phyloP scores from a whole-genome alignment of 2,329 filamentous ascomycete species.

The Pyrenophora seminiperda region DNA sequence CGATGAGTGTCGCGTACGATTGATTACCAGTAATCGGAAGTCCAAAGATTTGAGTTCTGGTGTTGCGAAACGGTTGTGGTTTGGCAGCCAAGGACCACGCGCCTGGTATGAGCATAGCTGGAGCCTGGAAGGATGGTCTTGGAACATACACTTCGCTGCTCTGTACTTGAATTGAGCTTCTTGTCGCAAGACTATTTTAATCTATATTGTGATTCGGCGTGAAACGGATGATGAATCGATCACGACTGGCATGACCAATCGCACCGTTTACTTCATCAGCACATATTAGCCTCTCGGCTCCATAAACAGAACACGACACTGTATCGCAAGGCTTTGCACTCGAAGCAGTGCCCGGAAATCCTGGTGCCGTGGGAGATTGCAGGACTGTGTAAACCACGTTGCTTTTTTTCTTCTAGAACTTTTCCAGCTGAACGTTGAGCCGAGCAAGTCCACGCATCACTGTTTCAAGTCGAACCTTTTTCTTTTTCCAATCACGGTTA shows the following conservation, averaged over 20 bases:
- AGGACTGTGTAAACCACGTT: conserved; percentile 14
- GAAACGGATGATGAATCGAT: conserved; percentile 22
- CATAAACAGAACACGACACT: not conserved
- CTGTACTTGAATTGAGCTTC: conserved; percentile 18
- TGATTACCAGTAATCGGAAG: conserved; percentile 9
- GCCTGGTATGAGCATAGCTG: conserved; percentile 27
- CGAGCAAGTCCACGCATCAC: conserved; percentile 8
- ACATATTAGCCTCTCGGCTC: conserved; percentile 6
- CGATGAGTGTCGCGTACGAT: conserved; percentile 20
- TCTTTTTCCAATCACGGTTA: conserved; percentile 2
- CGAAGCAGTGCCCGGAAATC: conserved; percentile 4
- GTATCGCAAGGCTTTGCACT: not conserved
- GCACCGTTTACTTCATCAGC: not conserved
- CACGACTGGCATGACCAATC: conserved; percentile 5
- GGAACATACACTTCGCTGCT: conserved; percentile 14
- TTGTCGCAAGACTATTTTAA: conserved; percentile 20
- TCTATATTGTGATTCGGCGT: conserved; percentile 22
- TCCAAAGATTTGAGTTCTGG: conserved; percentile 21
- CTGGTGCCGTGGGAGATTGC: conserved; percentile 13
- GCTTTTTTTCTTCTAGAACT: conserved; percentile 17
- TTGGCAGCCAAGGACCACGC: conserved; percentile 29
- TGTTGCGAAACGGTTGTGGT: conserved; percentile 43
- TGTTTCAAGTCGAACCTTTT: conserved; percentile 12
- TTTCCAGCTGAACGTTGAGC: conserved; percentile 5
- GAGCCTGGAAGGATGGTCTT: conserved; percentile 29